Conservation (phyloP, 164 flowering plant genomes). For the Stephania cephalantha region DNA sequence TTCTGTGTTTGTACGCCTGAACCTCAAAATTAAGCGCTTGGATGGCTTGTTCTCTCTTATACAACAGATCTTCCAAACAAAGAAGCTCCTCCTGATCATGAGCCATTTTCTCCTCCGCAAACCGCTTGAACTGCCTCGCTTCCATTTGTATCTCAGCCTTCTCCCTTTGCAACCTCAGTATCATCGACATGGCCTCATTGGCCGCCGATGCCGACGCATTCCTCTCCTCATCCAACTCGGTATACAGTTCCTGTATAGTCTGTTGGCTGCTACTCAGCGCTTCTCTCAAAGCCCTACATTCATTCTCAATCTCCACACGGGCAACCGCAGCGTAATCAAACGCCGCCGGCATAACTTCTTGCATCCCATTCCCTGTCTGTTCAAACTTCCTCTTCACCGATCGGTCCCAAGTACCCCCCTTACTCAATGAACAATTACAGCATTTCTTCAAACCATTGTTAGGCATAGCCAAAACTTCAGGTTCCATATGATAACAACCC, state of each 20-base stretch:
- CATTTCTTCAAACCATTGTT: constrained; percentile 35
- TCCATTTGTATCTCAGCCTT: constrained; percentile 93
- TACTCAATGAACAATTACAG: constrained; percentile 38
- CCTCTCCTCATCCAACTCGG: constrained; percentile 86
- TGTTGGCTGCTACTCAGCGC: constrained; percentile 64
- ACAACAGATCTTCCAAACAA: constrained; percentile 72
- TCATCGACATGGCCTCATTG: constrained; percentile 96
- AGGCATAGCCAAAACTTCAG: constrained; percentile 21
- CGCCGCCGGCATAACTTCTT: constrained; percentile 19
- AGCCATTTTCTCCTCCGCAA: constrained; percentile 85
- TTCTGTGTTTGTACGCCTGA: constrained; percentile 81
- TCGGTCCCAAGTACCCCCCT: constrained; percentile 34
- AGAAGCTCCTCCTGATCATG: constrained; percentile 77
- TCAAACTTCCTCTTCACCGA: constrained; percentile 69
- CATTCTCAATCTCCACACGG: constrained; percentile 71
- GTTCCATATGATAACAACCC: constrained; percentile 34
- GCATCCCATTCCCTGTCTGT: constrained; percentile 32
- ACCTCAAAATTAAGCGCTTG: constrained; percentile 71
- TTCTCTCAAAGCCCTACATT: constrained; percentile 67
- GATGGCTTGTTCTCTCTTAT: constrained; percentile 71
- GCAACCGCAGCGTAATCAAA: constrained; percentile 31
- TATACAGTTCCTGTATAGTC: constrained; percentile 55
- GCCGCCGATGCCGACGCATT: constrained; percentile 92
- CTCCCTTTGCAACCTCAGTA: constrained; percentile 88
- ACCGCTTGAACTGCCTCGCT: constrained; percentile 75